Evolutionary conservation across 352 stramenopile genomes (phyloP), one percentile per base, ranked within the genome.

Genomic region (Globisporangium irregulare): DNA sequence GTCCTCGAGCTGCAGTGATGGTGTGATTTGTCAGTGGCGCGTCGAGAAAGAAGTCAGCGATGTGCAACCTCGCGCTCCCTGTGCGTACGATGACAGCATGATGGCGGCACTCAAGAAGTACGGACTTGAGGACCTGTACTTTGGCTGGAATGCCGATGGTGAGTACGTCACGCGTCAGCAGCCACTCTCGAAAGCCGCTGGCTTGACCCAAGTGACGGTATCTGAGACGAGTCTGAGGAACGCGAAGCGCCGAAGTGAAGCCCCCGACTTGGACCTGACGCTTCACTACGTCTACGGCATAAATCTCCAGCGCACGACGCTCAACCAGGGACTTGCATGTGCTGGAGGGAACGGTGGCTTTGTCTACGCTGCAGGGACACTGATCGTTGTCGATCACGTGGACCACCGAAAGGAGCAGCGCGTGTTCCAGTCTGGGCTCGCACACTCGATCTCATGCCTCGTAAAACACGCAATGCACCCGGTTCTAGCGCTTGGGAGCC

Each of bases 11-110:
- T 76, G 75, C 46, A 50, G 64, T 18, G 74, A 82, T 10, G 73
- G 78, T 34, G 79, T 80, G 10, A 80, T 93, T 48, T 93, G 84
- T 58, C 87, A 93, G 56, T 95, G 85, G 85, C 69, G 73, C 20
- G 62, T 91, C n/a, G 74, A 76, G 27, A 82, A 86, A 18, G 80
- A 88, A 36, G 67, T 78, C 7, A 57, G 50, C 9, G 82, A 89
- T 36, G 67, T 75, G 1, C 82, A 90, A 24, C 78, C 82, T 57
- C 77, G 71, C 43, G 56, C 72, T 8, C 22, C 48, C 1, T 81
- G 66, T 25, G 15, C 46, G 22, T 83, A 75, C 51, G 58, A 79
- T 46, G 25, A 61, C 38, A 25, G 5, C 1, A 72, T 84, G 62
- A 56, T 69, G 24, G 56, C 64, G 41, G 27, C 67, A 65, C 53